Evolutionary conservation across 2,329 filamentous ascomycete species (phyloP).

Genomic region (Podosphaera xanthii): DNA sequence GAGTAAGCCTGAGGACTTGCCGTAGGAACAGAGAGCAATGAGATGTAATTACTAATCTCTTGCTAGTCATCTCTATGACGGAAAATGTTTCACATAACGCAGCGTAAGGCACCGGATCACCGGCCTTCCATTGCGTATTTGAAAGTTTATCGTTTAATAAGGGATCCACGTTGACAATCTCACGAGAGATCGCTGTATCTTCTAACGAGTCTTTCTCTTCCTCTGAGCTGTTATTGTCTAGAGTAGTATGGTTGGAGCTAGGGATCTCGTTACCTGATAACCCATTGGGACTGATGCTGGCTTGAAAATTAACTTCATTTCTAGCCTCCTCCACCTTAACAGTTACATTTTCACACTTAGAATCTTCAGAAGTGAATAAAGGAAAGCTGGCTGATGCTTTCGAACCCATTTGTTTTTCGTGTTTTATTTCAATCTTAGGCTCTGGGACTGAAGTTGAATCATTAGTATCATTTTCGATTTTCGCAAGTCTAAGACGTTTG

Average conservation of each 20-base stretch:
- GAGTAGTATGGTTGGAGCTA: slow-evolving; percentile 1
- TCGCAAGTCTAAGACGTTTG: too few relatives aligned
- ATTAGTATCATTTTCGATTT: too few relatives aligned
- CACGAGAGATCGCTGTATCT: slow-evolving; percentile 42
- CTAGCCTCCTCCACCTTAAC: not conserved
- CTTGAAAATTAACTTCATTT: not conserved
- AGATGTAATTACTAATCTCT: slow-evolving; percentile 67
- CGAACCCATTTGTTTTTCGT: slow-evolving; percentile 10
- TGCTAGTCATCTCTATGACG: slow-evolving; percentile 81
- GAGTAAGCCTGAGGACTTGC: slow-evolving; percentile 82
- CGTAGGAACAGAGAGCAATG: slow-evolving; percentile 79
- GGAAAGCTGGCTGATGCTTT: slow-evolving; percentile 12
- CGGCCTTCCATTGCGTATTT: slow-evolving; percentile 88
- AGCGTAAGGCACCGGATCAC: slow-evolving; percentile 77
- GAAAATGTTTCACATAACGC: slow-evolving; percentile 90
- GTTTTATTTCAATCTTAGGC: not conserved
- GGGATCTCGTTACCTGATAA: not conserved
- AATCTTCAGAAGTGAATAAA: slow-evolving; percentile 20
- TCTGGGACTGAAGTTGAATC: not conserved
- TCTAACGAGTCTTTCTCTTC: slow-evolving; percentile 47
- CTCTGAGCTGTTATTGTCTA: slow-evolving; percentile 23
- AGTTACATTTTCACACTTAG: slow-evolving; percentile 19
- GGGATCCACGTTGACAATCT: slow-evolving; percentile 60
- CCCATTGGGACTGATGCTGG: not conserved
- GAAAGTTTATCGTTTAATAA: slow-evolving; percentile 47